phyloP scores from a whole-genome alignment of 352 stramenopile species.

The Globisporangium nunn region DNA sequence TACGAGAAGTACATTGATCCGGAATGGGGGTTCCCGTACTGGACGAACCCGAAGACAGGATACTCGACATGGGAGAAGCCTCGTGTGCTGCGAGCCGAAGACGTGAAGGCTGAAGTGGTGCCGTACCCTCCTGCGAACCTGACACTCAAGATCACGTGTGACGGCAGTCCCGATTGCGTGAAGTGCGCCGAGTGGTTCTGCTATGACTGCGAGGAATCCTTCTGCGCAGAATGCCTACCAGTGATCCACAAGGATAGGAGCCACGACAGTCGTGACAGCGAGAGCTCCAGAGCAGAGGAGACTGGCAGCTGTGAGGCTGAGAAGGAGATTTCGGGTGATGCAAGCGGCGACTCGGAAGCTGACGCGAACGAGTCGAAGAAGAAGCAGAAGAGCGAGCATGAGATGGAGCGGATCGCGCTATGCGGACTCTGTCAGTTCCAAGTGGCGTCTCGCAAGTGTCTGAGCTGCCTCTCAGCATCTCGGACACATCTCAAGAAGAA shows the following conservation, averaged over 20 bases:
- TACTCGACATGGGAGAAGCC: constrained; percentile 74
- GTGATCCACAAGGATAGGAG: constrained; percentile 28
- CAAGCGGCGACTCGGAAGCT: background rate
- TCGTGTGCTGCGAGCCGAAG: constrained; percentile 31
- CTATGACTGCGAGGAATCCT: constrained; percentile 49
- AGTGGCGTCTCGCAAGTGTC: constrained; percentile 42
- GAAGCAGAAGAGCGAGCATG: constrained; percentile 14
- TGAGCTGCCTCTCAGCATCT: constrained; percentile 18
- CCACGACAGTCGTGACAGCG: background rate
- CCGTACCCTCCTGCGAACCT: constrained; percentile 33
- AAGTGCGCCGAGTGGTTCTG: constrained; percentile 54
- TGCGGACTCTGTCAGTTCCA: constrained; percentile 66
- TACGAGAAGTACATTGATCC: constrained; percentile 77
- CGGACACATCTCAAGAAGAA: constrained; percentile 8
- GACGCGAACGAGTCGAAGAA: background rate
- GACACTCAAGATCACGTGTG: constrained; percentile 33
- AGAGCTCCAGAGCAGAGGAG: too few species aligned
- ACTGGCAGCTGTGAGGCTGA: background rate
- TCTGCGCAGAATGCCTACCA: constrained; percentile 35
- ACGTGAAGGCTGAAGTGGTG: constrained; percentile 40
- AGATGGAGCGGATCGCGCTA: constrained; percentile 29
- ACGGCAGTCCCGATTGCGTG: constrained; percentile 30
- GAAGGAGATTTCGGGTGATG: background rate
- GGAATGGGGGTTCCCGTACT: constrained; percentile 55
- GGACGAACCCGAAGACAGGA: constrained; percentile 55